phyloP scores from a whole-genome alignment of 768 basidiomycete species.

The Pholiota molesta region DNA sequence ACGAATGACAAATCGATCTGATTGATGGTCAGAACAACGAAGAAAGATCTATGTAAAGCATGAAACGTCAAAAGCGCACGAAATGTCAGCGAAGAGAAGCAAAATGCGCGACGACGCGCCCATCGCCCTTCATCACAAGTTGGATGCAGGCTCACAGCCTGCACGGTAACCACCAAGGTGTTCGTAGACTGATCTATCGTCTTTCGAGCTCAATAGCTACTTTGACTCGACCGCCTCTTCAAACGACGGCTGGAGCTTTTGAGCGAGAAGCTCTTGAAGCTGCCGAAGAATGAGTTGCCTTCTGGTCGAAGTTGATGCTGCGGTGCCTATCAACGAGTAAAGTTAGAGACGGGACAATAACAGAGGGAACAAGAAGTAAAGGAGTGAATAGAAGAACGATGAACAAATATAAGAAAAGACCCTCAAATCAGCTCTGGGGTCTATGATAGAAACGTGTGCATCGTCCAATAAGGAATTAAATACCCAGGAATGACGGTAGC shows the following conservation, averaged over 20 bases:
- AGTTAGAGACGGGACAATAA: not conserved
- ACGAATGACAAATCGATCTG: not conserved
- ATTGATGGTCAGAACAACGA: not conserved
- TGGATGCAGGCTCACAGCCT: too few species aligned
- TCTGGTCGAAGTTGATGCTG: not conserved
- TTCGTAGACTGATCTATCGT: too few species aligned
- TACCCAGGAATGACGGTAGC: not conserved
- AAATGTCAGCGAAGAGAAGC: not conserved
- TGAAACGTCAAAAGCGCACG: not conserved
- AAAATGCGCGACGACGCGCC: not conserved
- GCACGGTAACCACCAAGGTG: too few species aligned
- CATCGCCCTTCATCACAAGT: not conserved
- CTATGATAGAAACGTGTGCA: too few species aligned
- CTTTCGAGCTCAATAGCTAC: not conserved
- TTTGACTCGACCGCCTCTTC: not conserved
- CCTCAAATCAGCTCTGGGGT: too few species aligned
- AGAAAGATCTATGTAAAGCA: not conserved
- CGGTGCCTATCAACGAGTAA: not conserved
- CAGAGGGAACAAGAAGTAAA: not conserved
- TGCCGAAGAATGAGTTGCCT: not conserved
- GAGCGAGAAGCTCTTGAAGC: slow-evolving; percentile 6
- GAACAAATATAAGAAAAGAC: too few species aligned
- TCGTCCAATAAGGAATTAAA: not conserved
- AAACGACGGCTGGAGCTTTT: not conserved
- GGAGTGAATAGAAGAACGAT: not conserved